phyloP scores from a whole-genome alignment of 2,329 filamentous ascomycete species.

The Zymoseptoria crescenta region DNA sequence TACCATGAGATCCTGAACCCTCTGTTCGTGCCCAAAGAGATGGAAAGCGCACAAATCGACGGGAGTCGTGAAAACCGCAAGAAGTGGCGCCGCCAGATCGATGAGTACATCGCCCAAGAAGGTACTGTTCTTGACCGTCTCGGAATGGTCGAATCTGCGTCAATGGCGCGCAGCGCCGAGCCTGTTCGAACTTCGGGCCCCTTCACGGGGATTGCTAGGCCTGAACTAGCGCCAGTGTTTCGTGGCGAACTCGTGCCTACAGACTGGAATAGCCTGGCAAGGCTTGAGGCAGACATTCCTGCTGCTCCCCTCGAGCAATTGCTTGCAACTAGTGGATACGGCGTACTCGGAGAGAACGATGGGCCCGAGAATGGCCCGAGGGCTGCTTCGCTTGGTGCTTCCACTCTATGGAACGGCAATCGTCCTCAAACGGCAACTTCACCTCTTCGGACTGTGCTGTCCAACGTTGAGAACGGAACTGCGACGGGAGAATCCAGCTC shows the following conservation, averaged over 20 bases:
- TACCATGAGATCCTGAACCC: conserved; percentile 88
- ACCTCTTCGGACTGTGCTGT: conserved; percentile 2
- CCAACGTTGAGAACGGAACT: neutral
- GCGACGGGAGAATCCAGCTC: neutral
- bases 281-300: conserved; percentile 26
- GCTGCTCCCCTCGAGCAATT: conserved; percentile 38
- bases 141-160: neutral
- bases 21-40: conserved; percentile 75
- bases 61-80: conserved; percentile 56
- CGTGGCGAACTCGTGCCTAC: conserved; percentile 21
- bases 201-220: neutral
- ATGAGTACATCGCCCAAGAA: conserved; percentile 17
- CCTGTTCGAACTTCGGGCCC: neutral
- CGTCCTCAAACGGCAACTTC: conserved; percentile 4
- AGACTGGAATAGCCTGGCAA: conserved; percentile 23
- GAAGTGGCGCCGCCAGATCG: conserved; percentile 40
- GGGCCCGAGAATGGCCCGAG: neutral
- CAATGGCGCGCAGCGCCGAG: neutral
- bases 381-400: conserved; percentile 2
- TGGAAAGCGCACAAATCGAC: conserved; percentile 55
- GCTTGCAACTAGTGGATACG: conserved; percentile 36
- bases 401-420: conserved; percentile 9
- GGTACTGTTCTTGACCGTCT: neutral
- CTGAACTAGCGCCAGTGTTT: neutral
- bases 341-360: conserved; percentile 13